Evolutionary conservation across 495 filamentous ascomycete genomes (phyloP).

Genomic region (Penicillium argentinense): DNA sequence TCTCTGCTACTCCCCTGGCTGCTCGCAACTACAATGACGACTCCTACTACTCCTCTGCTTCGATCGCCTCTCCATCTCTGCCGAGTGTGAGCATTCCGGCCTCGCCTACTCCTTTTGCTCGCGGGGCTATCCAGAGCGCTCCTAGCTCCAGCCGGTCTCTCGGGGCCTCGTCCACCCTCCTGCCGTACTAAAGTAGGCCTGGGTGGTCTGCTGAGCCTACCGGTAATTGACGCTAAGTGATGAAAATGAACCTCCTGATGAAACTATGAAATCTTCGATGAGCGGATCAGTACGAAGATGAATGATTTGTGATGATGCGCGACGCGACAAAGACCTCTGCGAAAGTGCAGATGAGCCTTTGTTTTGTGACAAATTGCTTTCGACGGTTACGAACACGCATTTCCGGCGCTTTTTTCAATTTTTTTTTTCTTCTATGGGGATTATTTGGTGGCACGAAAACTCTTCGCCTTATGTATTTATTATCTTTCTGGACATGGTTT

Average conservation of each 20-base stretch:
- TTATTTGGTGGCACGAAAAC: background rate
- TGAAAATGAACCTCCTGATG: conserved; percentile 3
- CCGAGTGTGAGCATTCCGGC: conserved; percentile 4
- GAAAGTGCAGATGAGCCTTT: background rate
- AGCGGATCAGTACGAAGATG: conserved; percentile 11
- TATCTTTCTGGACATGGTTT: conserved; percentile 5
- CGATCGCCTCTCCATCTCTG: background rate
- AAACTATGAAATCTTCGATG: conserved; percentile 7
- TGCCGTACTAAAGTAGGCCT: background rate
- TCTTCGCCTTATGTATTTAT: conserved; percentile 18
- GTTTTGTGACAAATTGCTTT: conserved; percentile 5
- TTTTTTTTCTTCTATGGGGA: conserved; percentile 9
- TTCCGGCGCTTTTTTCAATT: conserved; percentile 14
- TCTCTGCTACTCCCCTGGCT: conserved; percentile 2
- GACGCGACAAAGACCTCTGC: background rate
- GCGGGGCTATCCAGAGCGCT: background rate
- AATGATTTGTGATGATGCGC: background rate
- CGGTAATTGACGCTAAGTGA: no score
- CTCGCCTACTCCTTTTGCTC: conserved; percentile 8
- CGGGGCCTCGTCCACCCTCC: conserved; percentile 8
- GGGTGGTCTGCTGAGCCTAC: conserved; percentile 12
- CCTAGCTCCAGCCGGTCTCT: conserved; percentile 16
- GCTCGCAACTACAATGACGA: conserved; percentile 3
- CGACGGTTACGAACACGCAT: conserved; percentile 7
- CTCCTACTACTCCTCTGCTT: conserved; percentile 1